Evolutionary conservation across 148 eudicot species (phyloP), one percentile per base, ranked within the genome.

Genomic region (Diospyros kaki): DNA sequence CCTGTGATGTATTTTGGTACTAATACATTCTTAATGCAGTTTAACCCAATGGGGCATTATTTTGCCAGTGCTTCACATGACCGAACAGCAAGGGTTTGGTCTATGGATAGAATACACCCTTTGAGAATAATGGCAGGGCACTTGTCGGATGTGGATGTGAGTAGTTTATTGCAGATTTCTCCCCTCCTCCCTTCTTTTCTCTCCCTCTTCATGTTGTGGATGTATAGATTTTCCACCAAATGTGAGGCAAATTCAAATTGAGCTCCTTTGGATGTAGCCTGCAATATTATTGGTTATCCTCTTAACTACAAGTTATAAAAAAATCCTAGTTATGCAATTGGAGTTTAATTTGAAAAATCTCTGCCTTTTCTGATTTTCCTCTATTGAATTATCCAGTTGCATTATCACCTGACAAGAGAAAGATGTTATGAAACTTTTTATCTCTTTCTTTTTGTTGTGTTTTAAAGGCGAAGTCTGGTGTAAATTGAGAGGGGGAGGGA

Each of bases 41-140:
- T 93, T 87, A 95, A 97, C 80, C 99, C 99, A 39, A 73, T 80
- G 38, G 99, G 99, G 69, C 97, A 95, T 80, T 95, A 95, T 89
- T 95, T 95, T 82, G 99, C 94, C 51, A 93, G 97, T 81, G 89
- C 94, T 67, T 95, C 99, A 65, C 99, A 95, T 85, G 99, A 95
- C 83, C 90, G 99, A 82, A 93, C 99, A 40, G 98, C 99, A 73
- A 93, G 97, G 83, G 76, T 95, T 81, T 95, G 99, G 98, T 88
- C 99, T 69, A 82, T 93, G 90, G 99, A 95, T 81, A 85, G 92
- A 79, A 86, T 89, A 87, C 93, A 95, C 75, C 99, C 99, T 62
- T 78, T 95, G 45, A 90, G 99, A 75, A 95, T 95, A 72, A 87
- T 95, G 97, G 99, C 98, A n/a, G 98, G 99, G 55, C 99, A 95